These are phyloP conservation scores for Penicillium vulpinum DNA, from an alignment of 2,329 filamentous ascomycete genomes.

Conservation along the genomic window DNA sequence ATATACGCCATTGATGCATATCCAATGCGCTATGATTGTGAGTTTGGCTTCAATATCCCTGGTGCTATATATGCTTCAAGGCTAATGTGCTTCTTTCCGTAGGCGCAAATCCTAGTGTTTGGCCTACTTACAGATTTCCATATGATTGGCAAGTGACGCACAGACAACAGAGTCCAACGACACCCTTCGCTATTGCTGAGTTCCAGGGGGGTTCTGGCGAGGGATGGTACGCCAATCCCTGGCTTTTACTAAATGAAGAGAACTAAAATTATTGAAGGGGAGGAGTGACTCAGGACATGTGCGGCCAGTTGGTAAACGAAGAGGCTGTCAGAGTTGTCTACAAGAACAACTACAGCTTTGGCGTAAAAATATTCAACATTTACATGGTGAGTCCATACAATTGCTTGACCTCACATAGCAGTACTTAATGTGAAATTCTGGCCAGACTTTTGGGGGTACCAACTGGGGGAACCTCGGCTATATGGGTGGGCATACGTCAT, in stretches of 20 bases:
- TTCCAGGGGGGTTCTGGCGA: conserved; percentile 26
- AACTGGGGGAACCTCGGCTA: conserved; percentile 79
- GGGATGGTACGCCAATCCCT: conserved; percentile 13
- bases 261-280: conserved; percentile 1
- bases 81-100: fast-evolving
- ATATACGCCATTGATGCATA: conserved; percentile 52
- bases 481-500: conserved; percentile 61
- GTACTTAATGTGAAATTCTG: conserved; percentile 52
- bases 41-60: not conserved
- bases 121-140: conserved; percentile 24
- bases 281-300: conserved; percentile 12
- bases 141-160: conserved; percentile 23
- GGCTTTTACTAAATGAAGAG: not conserved
- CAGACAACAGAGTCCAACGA: conserved; percentile 24
- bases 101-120: conserved; percentile 21
- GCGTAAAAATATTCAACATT: conserved; percentile 65
- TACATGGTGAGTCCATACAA: conserved; percentile 61
- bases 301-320: conserved; percentile 14
- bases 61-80: fast-evolving
- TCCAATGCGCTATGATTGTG: conserved; percentile 28
- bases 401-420: conserved; percentile 61
- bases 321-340: conserved; percentile 61
- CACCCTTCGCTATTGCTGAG: conserved; percentile 27
- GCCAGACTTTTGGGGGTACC: conserved; percentile 66
- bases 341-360: conserved; percentile 69